Conservation (phyloP, 1,284 basidiomycete genomes). For the Ustanciosporium gigantosporum region DNA sequence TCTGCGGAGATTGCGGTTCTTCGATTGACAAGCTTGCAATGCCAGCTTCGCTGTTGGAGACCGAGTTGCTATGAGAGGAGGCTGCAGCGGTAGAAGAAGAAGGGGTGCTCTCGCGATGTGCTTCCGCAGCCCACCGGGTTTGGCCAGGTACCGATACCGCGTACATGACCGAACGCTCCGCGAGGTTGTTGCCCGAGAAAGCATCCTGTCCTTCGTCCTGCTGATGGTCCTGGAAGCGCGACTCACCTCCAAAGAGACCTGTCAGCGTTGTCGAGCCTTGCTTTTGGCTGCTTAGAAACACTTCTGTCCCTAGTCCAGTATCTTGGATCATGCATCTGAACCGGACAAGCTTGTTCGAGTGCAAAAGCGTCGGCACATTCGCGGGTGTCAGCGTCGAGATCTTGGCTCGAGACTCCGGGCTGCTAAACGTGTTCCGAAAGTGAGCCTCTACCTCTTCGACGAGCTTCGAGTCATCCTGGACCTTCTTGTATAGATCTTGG, state of each 20-base stretch:
- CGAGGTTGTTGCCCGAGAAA: constrained; percentile 47
- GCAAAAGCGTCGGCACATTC: constrained; percentile 7
- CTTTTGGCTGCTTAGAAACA: constrained; percentile 49
- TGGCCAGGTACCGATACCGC: constrained; percentile 58
- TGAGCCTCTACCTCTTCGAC: constrained; percentile 28
- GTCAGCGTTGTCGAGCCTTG: constrained; percentile 31
- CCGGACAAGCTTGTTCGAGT: constrained; percentile 35
- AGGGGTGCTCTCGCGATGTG: constrained; percentile 7
- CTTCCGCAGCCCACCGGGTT: constrained; percentile 47
- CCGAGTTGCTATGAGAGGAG: constrained; percentile 1
- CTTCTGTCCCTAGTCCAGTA: constrained; percentile 58
- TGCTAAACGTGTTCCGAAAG: constrained; percentile 29
- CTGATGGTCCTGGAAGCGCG: constrained; percentile 1
- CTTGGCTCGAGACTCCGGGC: constrained; percentile 27
- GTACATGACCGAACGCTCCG: constrained; percentile 59
- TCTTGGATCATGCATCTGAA: constrained; percentile 62
- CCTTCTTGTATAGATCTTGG: constrained; percentile 30
- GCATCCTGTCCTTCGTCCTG: constrained; percentile 3
- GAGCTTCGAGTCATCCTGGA: constrained; percentile 23
- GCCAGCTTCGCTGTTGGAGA: background rate
- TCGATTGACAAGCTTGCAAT: constrained; percentile 1
- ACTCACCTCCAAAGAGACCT: constrained; percentile 36
- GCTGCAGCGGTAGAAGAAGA: background rate
- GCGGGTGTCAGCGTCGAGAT: constrained; percentile 22
- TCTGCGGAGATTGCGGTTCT: constrained; percentile 15